Evolutionary conservation across 2,329 filamentous ascomycete species (phyloP), one percentile per base, ranked within the genome.

Genomic region (Aspergillus luchuensis): DNA sequence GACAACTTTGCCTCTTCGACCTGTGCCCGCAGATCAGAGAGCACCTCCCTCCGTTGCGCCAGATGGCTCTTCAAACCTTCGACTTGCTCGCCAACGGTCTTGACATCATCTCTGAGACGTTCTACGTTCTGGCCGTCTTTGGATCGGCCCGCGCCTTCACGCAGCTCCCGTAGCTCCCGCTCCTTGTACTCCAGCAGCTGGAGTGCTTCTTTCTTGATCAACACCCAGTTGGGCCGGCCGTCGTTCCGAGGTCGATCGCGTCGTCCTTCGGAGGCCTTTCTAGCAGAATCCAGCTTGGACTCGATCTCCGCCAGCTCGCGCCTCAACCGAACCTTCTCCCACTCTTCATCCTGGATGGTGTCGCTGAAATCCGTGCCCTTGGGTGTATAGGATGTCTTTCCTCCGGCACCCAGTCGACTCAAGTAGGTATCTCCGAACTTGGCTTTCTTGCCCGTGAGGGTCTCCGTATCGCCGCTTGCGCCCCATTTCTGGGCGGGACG

Each of bases 351-450:
- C 62, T 90, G 91, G 74, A 92, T 91, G 64, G 91, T 90, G 39
- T 85, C 84, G 60, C 88, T 90, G 75, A 98, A 98, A 79, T 99
- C 93, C 1, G 95, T 99, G 25, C 95, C 95, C 43, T 89, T 82
- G 8, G 90, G 86, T 72, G 91, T 89, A 79, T 95, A 94, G 61
- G 86, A 89, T 67, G 89, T 88, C 71, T 93, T 90, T 56, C 87
- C 86, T 19, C 87, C 87, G 5, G 88, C 83, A 7, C 95, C 95
- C 41, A 99, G 84, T 11, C 95, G 89, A 63, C 91, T 96, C 59
- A 99, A 86, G 78, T 98, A 99, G 65, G 96, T 91, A 76, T 99
- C 95, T 66, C 95, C 95, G 73, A 99, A 99, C 80, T 97, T 97
- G 69, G 92, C 90, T 80, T 99, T 99, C 72, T 91, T 90, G 60